Percentiles rank a stretch among this genome's conserved stretches.
Conservation (phyloP, 805 yeast species). For the Candida ovalis region DNA sequence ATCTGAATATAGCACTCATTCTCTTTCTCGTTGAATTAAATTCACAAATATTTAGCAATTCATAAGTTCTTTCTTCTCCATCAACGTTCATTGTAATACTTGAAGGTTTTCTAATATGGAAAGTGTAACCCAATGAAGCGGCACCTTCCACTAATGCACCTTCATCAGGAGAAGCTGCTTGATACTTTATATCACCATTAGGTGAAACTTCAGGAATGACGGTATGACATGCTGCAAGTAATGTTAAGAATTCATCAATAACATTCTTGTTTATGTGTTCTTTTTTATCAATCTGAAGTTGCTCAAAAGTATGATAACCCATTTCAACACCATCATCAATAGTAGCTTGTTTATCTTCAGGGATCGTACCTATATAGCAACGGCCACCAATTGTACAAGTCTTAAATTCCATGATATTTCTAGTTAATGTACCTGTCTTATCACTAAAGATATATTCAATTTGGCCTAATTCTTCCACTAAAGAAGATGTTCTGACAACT, state of each 20-base stretch:
- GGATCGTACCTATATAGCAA: constrained; percentile 82
- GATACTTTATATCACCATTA: constrained; percentile 74
- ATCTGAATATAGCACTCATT: constrained; percentile 91
- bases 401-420: constrained; percentile 96
- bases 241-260: constrained; percentile 77
- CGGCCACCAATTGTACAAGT: constrained; percentile 90
- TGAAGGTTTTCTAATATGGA: constrained; percentile 81
- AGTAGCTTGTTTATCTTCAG: constrained; percentile 81
- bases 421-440: constrained; percentile 93
- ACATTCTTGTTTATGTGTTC: constrained; percentile 36
- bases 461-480: constrained; percentile 97
- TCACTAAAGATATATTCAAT: constrained; percentile 95
- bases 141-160: constrained; percentile 99
- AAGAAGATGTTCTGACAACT: constrained; percentile 88
- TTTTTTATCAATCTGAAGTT: constrained; percentile 45
- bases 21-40: constrained; percentile 96
- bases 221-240: constrained; percentile 92
- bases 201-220: constrained; percentile 86
- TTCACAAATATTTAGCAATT: constrained; percentile 87
- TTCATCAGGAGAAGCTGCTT: constrained; percentile 99
- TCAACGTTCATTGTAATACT: constrained; percentile 61
- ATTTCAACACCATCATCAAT: constrained; percentile 73
- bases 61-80: constrained; percentile 58
- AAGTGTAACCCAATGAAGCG: constrained; percentile 79
- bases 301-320: constrained; percentile 72